Base-by-base conservation (phyloP, 2,329 filamentous ascomycete genomes). In the Thielaviopsis euricoi region DNA sequence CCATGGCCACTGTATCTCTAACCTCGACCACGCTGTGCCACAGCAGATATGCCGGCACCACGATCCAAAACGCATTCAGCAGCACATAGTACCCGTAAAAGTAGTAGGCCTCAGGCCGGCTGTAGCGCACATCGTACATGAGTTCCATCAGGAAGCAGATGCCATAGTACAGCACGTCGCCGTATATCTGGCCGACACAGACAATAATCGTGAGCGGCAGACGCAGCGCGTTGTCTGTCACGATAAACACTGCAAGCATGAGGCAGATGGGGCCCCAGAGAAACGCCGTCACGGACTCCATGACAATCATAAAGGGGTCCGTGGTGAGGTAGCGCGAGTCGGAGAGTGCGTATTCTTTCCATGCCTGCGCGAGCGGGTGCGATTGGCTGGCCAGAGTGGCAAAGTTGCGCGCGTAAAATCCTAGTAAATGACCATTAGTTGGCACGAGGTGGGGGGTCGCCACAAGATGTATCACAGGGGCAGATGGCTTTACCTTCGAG, bases 311-410 rank as follows among this genome's bases (percentile, higher is more conserved):
- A 62, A 80, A 79, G 21, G 74, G 64, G 63, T 80, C 75, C 15
- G 69, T 70, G 1, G 73, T 76, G 51, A 80, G 68, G 64, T 80
- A 80, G 62, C 78, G 74, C 2, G 76, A 79, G 65, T 80, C 78
- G 9, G 75, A 77, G 40, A 79, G 70, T 2, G 78, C 72, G 67
- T 80, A 80, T 63, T 80, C 77, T 64, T 79, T 80, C 77, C 78
- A 80, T 1, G 78, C 68, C 65, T 80, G 75, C 29, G 72, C 76
- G 52, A 80, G 74, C 37, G 78, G 63, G 63, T 73, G 67, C 26
- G 65, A 65, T 37, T 65, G 66, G 40, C 68, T 64, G 37, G 70
- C 71, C 63, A 80, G 72, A 60, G 66, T 60, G 55, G 65, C 60
- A 50, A 70, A 70, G 66, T 77, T 73, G 63, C 70, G 65, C 12